phyloP scores from a whole-genome alignment of 805 yeast genomes.

The Saturnispora besseyi region DNA sequence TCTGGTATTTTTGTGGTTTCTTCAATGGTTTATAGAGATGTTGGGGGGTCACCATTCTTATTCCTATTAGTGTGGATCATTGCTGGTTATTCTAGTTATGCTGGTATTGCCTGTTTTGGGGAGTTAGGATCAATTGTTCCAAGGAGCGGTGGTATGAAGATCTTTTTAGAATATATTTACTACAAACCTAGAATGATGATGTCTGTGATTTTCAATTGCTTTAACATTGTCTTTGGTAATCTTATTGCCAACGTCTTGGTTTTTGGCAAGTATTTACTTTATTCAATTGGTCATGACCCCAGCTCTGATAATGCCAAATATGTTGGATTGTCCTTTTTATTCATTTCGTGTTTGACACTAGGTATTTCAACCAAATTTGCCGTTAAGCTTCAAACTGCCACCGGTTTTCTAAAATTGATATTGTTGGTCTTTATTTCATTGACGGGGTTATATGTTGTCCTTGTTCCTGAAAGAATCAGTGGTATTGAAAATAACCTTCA shows the following conservation, averaged over 20 bases:
- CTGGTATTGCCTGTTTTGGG: conserved; percentile 57
- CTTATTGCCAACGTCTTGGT: conserved; percentile 42
- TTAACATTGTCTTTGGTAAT: conserved; percentile 42
- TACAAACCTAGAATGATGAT: conserved; percentile 47
- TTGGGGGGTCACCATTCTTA: conserved; percentile 56
- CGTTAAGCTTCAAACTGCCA: conserved; percentile 47
- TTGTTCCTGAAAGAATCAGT: conserved; percentile 37
- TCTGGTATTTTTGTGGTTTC: conserved; percentile 74
- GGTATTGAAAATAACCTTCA: conserved; percentile 36
- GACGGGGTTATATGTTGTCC: conserved; percentile 50
- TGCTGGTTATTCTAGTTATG: conserved; percentile 53
- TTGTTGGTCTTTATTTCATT: conserved; percentile 45
- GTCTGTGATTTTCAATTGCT: conserved; percentile 39
- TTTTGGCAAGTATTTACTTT: conserved; percentile 45
- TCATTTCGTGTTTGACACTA: conserved; percentile 36
- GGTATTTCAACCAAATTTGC: conserved; percentile 55
- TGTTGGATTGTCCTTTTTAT: conserved; percentile 34
- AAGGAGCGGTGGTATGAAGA: conserved; percentile 68
- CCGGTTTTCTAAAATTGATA: conserved; percentile 53
- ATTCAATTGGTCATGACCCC: conserved; percentile 33
- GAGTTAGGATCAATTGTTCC: conserved; percentile 68
- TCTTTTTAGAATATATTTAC: conserved; percentile 60
- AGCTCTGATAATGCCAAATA: conserved; percentile 31
- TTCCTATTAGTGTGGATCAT: conserved; percentile 57
- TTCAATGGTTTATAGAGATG: conserved; percentile 53